Base-by-base conservation (phyloP, 1,284 basidiomycete genomes). In the Rhodotorula sp. region DNA sequence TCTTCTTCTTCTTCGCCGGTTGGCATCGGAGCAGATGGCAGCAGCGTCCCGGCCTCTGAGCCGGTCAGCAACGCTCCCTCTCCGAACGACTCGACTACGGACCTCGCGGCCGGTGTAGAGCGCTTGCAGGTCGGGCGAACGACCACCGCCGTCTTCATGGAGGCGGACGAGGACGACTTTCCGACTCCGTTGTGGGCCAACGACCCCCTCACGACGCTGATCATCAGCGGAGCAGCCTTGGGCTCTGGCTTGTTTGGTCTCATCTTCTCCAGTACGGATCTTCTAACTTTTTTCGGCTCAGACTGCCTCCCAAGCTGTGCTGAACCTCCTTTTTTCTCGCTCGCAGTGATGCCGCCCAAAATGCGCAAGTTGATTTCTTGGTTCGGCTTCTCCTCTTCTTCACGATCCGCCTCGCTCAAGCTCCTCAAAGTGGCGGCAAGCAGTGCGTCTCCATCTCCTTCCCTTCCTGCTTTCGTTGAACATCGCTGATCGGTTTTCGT, bases 141-240 rank as follows among this genome's bases (percentile, higher is more conserved):
- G 14, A 29, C 26, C 29, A 56, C 54, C 29, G 29, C 54, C 26
- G 54, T 16, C 54, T 56, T 56, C 16, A 56, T 56, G 54, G 26
- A 26, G 26, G 29, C 54, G 26, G 63, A 56, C 29, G 46, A 21
- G 3, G 57, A 65, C 31, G 29, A 34, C 7, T 58, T 68, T 14
- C 77, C 75, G n/a, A 47, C 66, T n/a, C 69, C 76, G 23, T 43
- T 65, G 20, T 78, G 78, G 77, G 64, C 67, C n/a, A 58, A 72
- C 16, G 76, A 76, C 54, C 67, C 74, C 21, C 56, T 78, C 29
- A 70, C 72, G 48, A 73, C 70, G 3, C 58, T 76, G 51, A 47
- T 72, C 49, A 73, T 79, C 54, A 57, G 48, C 10, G 75, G 76
- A 1, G 72, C 75, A 3, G 66, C 73, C 1, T 70, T 78, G 23